These are phyloP conservation scores for Escovopsis sp. DNA, from an alignment of 2,329 filamentous ascomycete species.

Conservation along the genomic window DNA sequence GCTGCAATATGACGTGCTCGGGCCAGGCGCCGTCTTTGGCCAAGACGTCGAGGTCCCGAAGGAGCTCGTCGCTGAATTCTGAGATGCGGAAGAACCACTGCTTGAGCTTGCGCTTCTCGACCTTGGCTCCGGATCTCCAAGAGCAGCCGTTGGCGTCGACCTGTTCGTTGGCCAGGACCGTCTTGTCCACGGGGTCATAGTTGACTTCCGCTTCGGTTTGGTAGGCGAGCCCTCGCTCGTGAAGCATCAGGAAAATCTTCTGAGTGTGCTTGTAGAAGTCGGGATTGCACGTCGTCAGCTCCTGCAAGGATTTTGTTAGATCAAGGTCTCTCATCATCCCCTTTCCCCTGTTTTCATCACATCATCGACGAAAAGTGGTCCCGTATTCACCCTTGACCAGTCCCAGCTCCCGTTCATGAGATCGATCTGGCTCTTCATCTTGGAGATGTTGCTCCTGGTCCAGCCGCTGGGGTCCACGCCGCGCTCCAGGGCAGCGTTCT, in stretches of 20 bases:
- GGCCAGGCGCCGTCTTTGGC: conserved; percentile 57
- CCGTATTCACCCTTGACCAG: conserved; percentile 52
- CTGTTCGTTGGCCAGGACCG: conserved; percentile 83
- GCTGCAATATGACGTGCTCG: conserved; percentile 67
- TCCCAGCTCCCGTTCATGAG: conserved; percentile 72
- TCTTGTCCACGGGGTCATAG: conserved; percentile 80
- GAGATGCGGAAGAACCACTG: conserved; percentile 90
- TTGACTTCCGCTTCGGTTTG: conserved; percentile 76
- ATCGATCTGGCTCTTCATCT: conserved; percentile 71
- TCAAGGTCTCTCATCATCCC: no score
- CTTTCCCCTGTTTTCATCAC: no score
- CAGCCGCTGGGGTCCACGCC: conserved; percentile 64
- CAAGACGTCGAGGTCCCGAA: conserved; percentile 56
- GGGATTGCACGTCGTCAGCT: conserved; percentile 72
- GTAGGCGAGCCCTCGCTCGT: conserved; percentile 63
- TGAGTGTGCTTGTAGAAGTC: conserved; percentile 85
- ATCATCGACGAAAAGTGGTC: no score
- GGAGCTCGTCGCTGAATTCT: conserved; percentile 55
- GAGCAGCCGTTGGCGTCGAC: conserved; percentile 75
- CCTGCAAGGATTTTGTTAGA: conserved; percentile 30
- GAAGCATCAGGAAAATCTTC: conserved; percentile 64
- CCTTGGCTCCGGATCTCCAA: conserved; percentile 75
- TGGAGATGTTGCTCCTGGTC: conserved; percentile 67
- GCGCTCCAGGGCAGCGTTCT: conserved; percentile 79
- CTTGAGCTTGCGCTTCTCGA: conserved; percentile 63